phyloP scores from a whole-genome alignment of 2,329 filamentous ascomycete species.

The Nemania sp. region DNA sequence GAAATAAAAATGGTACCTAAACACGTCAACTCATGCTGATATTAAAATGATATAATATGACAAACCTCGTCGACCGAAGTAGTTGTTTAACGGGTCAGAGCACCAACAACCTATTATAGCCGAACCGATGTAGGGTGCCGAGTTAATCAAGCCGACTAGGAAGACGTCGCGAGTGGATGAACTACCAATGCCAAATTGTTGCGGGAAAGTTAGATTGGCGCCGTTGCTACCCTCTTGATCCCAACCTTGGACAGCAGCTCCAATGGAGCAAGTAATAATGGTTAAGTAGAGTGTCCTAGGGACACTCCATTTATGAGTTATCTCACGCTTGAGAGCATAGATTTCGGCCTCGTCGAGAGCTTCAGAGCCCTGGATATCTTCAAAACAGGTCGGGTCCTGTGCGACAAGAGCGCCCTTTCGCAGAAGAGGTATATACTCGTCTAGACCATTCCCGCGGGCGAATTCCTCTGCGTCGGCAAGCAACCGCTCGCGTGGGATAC shows the following conservation, averaged over 20 bases:
- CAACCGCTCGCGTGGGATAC: slow-evolving; percentile 64
- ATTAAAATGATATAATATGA: background rate
- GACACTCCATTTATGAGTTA: slow-evolving; percentile 75
- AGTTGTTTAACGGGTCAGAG: slow-evolving; percentile 70
- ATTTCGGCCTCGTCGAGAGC: slow-evolving; percentile 72
- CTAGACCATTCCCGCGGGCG: slow-evolving; percentile 68
- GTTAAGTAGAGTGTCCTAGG: slow-evolving; percentile 73
- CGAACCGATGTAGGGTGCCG: slow-evolving; percentile 57
- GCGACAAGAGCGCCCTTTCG: slow-evolving; percentile 80
- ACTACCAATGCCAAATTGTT: slow-evolving; percentile 63
- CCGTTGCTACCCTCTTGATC: slow-evolving; percentile 74
- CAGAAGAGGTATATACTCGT: slow-evolving; percentile 68
- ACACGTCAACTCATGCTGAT: slow-evolving; percentile 50
- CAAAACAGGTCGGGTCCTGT: slow-evolving; percentile 73
- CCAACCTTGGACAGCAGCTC: slow-evolving; percentile 76
- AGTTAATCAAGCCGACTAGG: slow-evolving; percentile 70
- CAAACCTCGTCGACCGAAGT: slow-evolving; percentile 67
- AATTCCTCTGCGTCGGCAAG: slow-evolving; percentile 68
- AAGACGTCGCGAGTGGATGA: slow-evolving; percentile 36
- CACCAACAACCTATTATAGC: slow-evolving; percentile 67
- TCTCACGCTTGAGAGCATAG: slow-evolving; percentile 70
- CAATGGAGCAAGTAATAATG: slow-evolving; percentile 75
- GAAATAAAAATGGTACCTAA: slow-evolving; percentile 78
- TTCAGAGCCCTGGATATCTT: slow-evolving; percentile 67
- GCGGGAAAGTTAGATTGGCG: slow-evolving; percentile 71